Evolutionary conservation across 768 basidiomycete genomes (phyloP).

Genomic region (Serendipita indica): DNA sequence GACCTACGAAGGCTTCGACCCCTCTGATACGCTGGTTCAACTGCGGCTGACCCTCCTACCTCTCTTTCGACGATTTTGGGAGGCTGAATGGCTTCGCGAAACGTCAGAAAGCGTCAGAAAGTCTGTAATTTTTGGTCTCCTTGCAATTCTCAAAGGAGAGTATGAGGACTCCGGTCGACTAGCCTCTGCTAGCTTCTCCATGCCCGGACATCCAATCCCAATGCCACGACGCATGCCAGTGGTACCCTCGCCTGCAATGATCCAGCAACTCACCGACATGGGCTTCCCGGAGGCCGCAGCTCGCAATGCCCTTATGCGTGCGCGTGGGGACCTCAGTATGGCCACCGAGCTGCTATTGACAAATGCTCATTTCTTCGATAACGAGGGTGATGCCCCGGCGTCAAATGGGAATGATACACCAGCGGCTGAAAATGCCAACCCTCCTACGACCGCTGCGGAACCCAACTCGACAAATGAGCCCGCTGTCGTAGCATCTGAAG

Average conservation of each 20-base stretch:
- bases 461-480: slow-evolving; percentile 30
- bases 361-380: slow-evolving; percentile 63
- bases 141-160: slow-evolving; percentile 71
- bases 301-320: slow-evolving; percentile 66
- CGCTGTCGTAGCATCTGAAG: too few species aligned
- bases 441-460: slow-evolving; percentile 35
- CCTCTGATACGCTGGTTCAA: slow-evolving; percentile 73
- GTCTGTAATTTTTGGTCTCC: slow-evolving; percentile 57
- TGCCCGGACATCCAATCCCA: slow-evolving; percentile 15
- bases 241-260: slow-evolving; percentile 25
- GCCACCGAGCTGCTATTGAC: slow-evolving; percentile 79
- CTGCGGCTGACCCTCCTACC: slow-evolving; percentile 60
- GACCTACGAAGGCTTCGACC: slow-evolving; percentile 69
- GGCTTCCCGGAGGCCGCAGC: slow-evolving; percentile 86
- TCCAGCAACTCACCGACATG: slow-evolving; percentile 86
- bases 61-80: slow-evolving; percentile 57
- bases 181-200: slow-evolving; percentile 23
- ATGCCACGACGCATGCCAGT: slow-evolving; percentile 20
- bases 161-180: slow-evolving; percentile 54
- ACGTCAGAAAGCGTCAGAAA: slow-evolving; percentile 63
- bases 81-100: slow-evolving; percentile 62
- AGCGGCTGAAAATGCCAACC: slow-evolving; percentile 5
- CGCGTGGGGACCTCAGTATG: slow-evolving; percentile 74
- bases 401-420: slow-evolving; percentile 16
- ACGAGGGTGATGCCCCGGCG: slow-evolving; percentile 36